Evolutionary conservation across 257 asterid species (phyloP), one percentile per base, ranked within the genome.

Genomic region (Nicotiana tabacum): DNA sequence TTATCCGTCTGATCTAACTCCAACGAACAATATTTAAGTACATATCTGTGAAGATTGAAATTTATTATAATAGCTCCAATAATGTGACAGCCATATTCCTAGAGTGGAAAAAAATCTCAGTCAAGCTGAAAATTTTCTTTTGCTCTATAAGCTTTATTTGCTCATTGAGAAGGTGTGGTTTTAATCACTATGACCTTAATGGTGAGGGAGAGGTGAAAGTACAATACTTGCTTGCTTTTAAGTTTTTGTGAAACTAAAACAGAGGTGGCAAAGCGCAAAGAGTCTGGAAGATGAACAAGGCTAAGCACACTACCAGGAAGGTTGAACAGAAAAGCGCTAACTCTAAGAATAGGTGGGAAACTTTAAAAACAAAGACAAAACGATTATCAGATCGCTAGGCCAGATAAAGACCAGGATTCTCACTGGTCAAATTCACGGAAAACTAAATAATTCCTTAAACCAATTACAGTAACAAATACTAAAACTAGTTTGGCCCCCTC

Each of bases 1-100:
- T 84, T 82, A 81, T 60, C 3, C 32, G 51, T 29, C 17, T 58
- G 84, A 61, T 77, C 69, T 65, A 80, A 32, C 46, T 29, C 24
- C 69, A 81, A 66, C 4, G 43, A 80, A 48, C 77, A 80, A 43
- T 61, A 53, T 78, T 46, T 76, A 4, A 53, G 46, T 29, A 53
- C 29, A 4, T 51, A 76, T 16, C 35, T 29, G 10, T 51, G 80
- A 76, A 76, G 58, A 51, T 21, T 53, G 65, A 30, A 76, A 76
- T 9, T 29, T 53, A 3, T 53, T 13, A 53, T 53, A 53, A 12
- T 11, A 53, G 18, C 18, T 13, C 58, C 58, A 53, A 53, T 53
- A 15, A 53, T 53, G 58, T 15, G 6, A 53, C 58, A 3, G 18
- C 58, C 16, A 53, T 15, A 4, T 13, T 76, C 24, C 53, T 76